Evolutionary conservation across 768 basidiomycete genomes (phyloP), one percentile per base, ranked within the genome.

Genomic region (Neoboletus magnificus): DNA sequence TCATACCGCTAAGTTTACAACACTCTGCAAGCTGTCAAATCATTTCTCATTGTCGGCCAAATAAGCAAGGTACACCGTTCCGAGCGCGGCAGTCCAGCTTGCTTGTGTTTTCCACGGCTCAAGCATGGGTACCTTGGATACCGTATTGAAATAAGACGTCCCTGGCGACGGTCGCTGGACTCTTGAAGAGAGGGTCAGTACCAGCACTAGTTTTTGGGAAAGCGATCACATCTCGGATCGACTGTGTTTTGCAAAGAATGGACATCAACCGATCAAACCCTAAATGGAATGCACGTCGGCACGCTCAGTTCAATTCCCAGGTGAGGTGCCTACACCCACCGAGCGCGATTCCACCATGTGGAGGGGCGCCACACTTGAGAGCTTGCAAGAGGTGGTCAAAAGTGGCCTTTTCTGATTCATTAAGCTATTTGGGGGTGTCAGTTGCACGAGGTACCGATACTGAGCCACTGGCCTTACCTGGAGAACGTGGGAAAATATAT

Each of bases 161-260:
- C 23, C 73, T 67, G 53, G 68, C 65, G 52, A 85, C 77, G 18
- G 80, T 63, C 13, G 90, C 84, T 39, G 95, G 95, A 71, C 92
- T 93, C 72, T 84, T 88, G 79, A 97, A 94, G 37, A 96, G 82
- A 41, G 86, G 82, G 73, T 98, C 95, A 23, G 84, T 81, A 6
- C 95, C 94, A 55, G 76, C 82, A 39, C 84, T 82, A 9, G 89
- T 88, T 77, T 98, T 98, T 10, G 95, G 95, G 76, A 98, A 98
- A 20, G 95, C 95, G 61, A 98, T 96, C 60, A 98, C 95, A 64
- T 97, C 93, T 57, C 93, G 82, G 62, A 98, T 98, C 37, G 93
- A 93, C 55, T 82, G 80, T 4, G 92, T 82, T 59, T 85, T 83
- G 76, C 92, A 94, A 4, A 98, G 80, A 60, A 95, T 93, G 13